Conservation (phyloP, 768 basidiomycete species). For the Cyathus striatus region DNA sequence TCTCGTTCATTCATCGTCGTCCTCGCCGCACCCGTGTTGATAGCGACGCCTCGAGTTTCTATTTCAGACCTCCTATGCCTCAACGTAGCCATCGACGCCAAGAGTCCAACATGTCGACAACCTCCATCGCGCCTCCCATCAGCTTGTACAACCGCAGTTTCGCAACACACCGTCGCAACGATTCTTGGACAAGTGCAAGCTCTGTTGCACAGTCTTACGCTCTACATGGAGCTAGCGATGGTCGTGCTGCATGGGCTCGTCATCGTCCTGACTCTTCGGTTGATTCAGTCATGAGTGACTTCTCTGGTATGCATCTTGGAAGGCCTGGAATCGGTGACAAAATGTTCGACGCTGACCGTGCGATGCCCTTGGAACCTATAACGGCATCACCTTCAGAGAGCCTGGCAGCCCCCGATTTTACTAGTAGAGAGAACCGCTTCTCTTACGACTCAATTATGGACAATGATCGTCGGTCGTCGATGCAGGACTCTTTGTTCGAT, state of each 20-base stretch:
- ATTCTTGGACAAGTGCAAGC: slow-evolving; percentile 54
- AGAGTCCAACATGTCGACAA: slow-evolving; percentile 55
- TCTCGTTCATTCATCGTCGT: slow-evolving; percentile 48
- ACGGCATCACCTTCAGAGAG: slow-evolving; percentile 60
- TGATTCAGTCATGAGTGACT: slow-evolving; percentile 66
- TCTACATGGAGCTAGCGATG: slow-evolving; percentile 44
- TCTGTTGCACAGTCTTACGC: slow-evolving; percentile 57
- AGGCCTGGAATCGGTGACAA: slow-evolving; percentile 81
- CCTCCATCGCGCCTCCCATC: slow-evolving; percentile 58
- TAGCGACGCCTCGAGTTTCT: slow-evolving; percentile 76
- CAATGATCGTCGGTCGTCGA: slow-evolving; percentile 32
- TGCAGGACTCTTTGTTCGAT: slow-evolving; percentile 58
- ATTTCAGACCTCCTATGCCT: slow-evolving; percentile 45
- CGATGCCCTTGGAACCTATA: slow-evolving; percentile 55
- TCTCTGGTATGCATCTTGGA: slow-evolving; percentile 49
- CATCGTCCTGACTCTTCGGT: slow-evolving; percentile 53
- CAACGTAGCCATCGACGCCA: slow-evolving; percentile 50
- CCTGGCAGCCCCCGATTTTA: slow-evolving; percentile 16
- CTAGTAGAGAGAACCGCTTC: slow-evolving; percentile 19
- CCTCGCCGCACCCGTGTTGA: slow-evolving; percentile 53
- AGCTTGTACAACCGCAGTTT: slow-evolving; percentile 70
- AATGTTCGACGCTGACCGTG: slow-evolving; percentile 68
- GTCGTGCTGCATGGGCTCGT: slow-evolving; percentile 54
- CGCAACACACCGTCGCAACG: slow-evolving; percentile 43
- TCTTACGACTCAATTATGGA: slow-evolving; percentile 70